These are phyloP conservation scores for Carallia brachiata DNA, from an alignment of 345 rosid genomes.

Conservation along the genomic window DNA sequence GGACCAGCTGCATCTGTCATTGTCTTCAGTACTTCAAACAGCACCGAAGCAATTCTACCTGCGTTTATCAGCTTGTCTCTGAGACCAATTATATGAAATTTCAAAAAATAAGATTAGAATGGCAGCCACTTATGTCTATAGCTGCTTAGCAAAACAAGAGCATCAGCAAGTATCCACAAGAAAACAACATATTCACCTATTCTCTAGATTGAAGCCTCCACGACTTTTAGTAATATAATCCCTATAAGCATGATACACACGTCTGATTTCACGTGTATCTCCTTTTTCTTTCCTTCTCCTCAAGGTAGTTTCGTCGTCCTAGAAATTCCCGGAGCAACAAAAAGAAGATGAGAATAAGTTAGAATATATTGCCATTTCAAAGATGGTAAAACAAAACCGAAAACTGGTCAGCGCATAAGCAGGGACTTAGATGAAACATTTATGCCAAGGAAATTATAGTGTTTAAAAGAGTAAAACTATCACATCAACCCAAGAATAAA, in stretches of 20 bases:
- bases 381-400: background rate
- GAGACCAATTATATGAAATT: slow-evolving; percentile 27
- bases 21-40: slow-evolving; percentile 67
- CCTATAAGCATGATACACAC: slow-evolving; percentile 64
- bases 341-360: background rate
- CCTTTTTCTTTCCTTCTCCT: slow-evolving; percentile 47
- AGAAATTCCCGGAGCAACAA: slow-evolving; percentile 17
- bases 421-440: too few species aligned
- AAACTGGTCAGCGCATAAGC: too few species aligned
- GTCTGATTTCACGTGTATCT: slow-evolving; percentile 70
- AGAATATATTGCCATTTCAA: background rate
- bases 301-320: slow-evolving; percentile 68
- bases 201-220: slow-evolving; percentile 45
- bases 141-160: slow-evolving; percentile 10
- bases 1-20: slow-evolving; percentile 56
- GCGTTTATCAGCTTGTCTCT: slow-evolving; percentile 62
- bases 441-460: too few species aligned
- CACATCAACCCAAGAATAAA: background rate
- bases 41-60: slow-evolving; percentile 60
- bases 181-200: slow-evolving; percentile 37
- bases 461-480: too few species aligned
- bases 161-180: background rate
- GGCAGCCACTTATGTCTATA: slow-evolving; percentile 2
- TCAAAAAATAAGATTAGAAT: slow-evolving; percentile 10
- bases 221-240: slow-evolving; percentile 53